Percentiles rank a stretch among this genome's conserved stretches.
Evolutionary conservation across 2,329 filamentous ascomycete species (phyloP).

Genomic region (Albophoma yamanashiensis): DNA sequence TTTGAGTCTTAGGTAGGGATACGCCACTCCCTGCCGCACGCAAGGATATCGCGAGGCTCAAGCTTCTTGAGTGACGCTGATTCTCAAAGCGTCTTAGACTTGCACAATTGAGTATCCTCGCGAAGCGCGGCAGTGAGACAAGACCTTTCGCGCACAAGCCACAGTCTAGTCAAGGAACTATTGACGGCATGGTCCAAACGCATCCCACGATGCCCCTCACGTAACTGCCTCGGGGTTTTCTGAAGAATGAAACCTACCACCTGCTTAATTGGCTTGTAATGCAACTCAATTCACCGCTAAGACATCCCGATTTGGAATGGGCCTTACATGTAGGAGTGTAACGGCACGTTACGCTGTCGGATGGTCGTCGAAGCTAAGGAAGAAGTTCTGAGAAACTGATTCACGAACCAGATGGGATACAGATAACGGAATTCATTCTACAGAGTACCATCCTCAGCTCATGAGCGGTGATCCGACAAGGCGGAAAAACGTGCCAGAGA

Average conservation of each 20-base stretch:
- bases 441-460: too few species aligned
- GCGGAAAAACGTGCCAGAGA: too few species aligned
- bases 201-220: background rate
- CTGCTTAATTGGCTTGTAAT: background rate
- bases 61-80: background rate
- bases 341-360: too few species aligned
- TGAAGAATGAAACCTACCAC: background rate
- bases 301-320: background rate
- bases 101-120: background rate
- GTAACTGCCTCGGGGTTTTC: background rate
- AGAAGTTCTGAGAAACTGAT: too few species aligned
- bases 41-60: background rate
- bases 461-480: too few species aligned
- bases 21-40: background rate
- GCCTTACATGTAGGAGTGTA: too few species aligned
- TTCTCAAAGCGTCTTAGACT: background rate
- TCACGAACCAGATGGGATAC: too few species aligned
- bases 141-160: too few species aligned
- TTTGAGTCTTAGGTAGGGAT: background rate
- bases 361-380: too few species aligned
- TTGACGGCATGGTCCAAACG: background rate
- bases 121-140: background rate
- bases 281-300: background rate
- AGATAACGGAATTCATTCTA: too few species aligned
- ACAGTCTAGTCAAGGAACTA: background rate